Evolutionary conservation across 2,329 filamentous ascomycete species (phyloP), one percentile per base, ranked within the genome.

Genomic region (Cladosporium halotolerans): DNA sequence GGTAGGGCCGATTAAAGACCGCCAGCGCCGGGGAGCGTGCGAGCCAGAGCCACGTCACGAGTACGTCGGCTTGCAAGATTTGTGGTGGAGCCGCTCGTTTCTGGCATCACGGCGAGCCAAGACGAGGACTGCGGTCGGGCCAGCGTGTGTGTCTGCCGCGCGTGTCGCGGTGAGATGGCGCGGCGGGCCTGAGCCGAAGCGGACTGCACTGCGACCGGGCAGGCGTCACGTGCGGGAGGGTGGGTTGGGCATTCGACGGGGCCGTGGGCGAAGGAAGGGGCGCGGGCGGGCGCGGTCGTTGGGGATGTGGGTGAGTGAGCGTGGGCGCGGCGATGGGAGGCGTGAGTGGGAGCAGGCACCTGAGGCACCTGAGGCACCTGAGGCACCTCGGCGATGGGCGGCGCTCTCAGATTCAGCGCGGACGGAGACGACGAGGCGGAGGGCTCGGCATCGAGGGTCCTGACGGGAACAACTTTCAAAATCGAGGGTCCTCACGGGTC

Each of bases 171-270:
- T 39, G n/a, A 39, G 10, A 9, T 14, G n/a, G 36, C 36, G 36
- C 13, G n/a, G 36, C 16, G 36, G 16, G 36, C n/a, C 36, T 39
- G 36, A 39, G 8, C 16, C n/a, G n/a, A 4, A 39, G 8, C 9
- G 3, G 36, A 16, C 23, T 28, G 23, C 23, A 28, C 16, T 18
- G 16, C 16, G 16, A 38, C 36, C 36, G 36, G 11, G 36, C 9
- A 8, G 47, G 31, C 18, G 14, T 51, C 48, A 50, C 47, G 47
- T 50, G 47, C 39, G 38, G 18, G 31, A 28, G 18, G 28, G 38
- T 19, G 33, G 47, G 31, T 33, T 13, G 38, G 39, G 38, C 14
- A 50, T 50, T 50, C 28, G 47, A 39, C 34, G 38, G 18, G 38
- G 23, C 6, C 9, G 32, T 5, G 8, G 16, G 9, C 7, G 16